Percentiles rank a stretch among this genome's conserved stretches.
Conservation (phyloP, 345 rosid species). For the Salix purpurea region DNA sequence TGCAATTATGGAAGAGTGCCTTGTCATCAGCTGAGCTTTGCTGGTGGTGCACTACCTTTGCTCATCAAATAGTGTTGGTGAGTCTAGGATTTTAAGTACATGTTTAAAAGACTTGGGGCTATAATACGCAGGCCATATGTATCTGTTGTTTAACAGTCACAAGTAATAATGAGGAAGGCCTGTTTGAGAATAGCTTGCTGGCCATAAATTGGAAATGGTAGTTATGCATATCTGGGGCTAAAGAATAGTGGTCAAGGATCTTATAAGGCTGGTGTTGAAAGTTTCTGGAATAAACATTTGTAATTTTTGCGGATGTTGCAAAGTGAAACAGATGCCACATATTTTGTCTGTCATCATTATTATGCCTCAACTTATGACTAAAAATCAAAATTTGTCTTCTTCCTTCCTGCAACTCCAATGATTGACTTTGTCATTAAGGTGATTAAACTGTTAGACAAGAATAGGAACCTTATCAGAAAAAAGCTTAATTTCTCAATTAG, state of each 20-base stretch:
- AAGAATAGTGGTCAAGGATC: background rate
- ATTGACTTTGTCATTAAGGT: background rate
- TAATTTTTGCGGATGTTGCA: background rate
- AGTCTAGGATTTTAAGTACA: background rate
- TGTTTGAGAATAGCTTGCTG: background rate
- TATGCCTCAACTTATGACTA: background rate
- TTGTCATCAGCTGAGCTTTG: background rate
- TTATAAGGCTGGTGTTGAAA: background rate
- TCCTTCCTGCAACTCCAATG: background rate
- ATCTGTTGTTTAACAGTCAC: background rate
- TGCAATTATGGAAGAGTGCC: background rate
- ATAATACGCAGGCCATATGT: background rate
- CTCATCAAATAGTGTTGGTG: background rate
- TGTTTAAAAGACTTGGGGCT: background rate
- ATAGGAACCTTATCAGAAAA: background rate
- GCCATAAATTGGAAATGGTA: background rate
- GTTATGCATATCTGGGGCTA: background rate
- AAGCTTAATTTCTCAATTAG: background rate
- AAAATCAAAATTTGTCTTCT: background rate
- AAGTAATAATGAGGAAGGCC: background rate
- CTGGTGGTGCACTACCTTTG: background rate
- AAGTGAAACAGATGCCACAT: background rate
- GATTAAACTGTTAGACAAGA: background rate
- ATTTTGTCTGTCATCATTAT: background rate
- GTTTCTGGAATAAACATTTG: background rate